Evolutionary conservation across 495 filamentous ascomycete genomes (phyloP), one percentile per base, ranked within the genome.

Genomic region (Glutinoglossum americanum): DNA sequence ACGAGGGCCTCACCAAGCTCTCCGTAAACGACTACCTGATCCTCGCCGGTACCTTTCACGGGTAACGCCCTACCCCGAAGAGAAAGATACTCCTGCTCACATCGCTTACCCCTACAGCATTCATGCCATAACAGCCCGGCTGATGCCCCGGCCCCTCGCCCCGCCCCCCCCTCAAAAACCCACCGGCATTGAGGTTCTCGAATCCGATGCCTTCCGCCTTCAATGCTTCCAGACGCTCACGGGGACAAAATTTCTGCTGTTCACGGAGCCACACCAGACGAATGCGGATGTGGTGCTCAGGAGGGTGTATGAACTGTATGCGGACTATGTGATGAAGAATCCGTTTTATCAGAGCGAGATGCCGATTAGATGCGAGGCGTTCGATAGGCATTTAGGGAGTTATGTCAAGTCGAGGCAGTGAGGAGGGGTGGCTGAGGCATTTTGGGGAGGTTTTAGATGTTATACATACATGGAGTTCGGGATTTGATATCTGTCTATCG

Each of bases 311-410:
- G 92, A 97, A 69, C 71, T 97, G 54, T 98, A 96, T 71, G 79
- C 85, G 33, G 93, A 98, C 70, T 96, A 84, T 69, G 92, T 97
- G 63, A 95, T 94, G 88, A 97, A 97, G 75, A 98, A 97, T 70
- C 93, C 93, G 10, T 98, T 98, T 65, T 97, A 97, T 70, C 85
- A 89, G 67, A 74, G 90, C 30, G 92, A 98, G 73, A 98, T 97
- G 92, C 92, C 92, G 54, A 80, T 98, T 44, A 74, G 92, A 60
- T 94, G 89, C 70, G 92, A 97, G 69, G 82, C 83, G 56, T 98
- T 94, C 70, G 92, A 98, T 64, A 74, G 92, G 65, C 82, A 83
- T 70, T 69, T 98, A 64, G 76, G 74, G 63, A 81, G 75, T 54
- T 86, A 85, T 65, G 76, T 90, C 41, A 74, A 81, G 64, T 76